Evolutionary conservation across 2,329 filamentous ascomycete species (phyloP).

Genomic region (Rutstroemia sp.): DNA sequence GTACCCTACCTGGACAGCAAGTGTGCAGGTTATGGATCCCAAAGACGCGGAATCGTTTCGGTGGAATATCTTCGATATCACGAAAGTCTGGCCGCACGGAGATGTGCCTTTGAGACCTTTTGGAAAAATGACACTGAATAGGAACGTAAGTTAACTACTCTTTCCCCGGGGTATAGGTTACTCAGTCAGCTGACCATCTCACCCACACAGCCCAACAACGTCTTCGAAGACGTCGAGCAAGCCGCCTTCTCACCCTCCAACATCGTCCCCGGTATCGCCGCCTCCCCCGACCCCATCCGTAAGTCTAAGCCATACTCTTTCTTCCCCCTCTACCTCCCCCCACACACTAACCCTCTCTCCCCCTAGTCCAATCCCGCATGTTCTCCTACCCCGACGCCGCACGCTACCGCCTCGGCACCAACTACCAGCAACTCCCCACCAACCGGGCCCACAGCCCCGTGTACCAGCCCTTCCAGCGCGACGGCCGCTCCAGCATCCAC

Average conservation of each 20-base stretch:
- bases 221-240: conserved; percentile 61
- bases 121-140: conserved; percentile 40
- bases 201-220: conserved; percentile 34
- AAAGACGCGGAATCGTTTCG: conserved; percentile 10
- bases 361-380: conserved; percentile 42
- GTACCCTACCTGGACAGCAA: conserved; percentile 40
- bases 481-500: too few species aligned
- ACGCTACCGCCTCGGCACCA: conserved; percentile 45
- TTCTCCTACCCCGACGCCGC: conserved; percentile 49
- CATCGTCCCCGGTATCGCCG: conserved; percentile 45
- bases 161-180: too few species aligned
- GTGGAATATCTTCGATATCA: conserved; percentile 46
- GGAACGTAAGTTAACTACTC: conserved; percentile 34
- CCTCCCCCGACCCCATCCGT: not conserved
- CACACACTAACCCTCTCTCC: not conserved
- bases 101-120: conserved; percentile 39
- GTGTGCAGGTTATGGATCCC: conserved; percentile 41
- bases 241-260: conserved; percentile 59
- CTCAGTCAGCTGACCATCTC: too few species aligned
- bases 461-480: too few species aligned
- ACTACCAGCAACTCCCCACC: conserved; percentile 41
- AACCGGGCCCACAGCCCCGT: too few species aligned
- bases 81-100: conserved; percentile 44
- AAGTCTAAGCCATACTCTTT: not conserved
- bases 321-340: too few species aligned